A percentile compares a stretch with the other conserved stretches of the same genome.
Conservation (phyloP, 805 yeast species). For the Lachancea fermentati region DNA sequence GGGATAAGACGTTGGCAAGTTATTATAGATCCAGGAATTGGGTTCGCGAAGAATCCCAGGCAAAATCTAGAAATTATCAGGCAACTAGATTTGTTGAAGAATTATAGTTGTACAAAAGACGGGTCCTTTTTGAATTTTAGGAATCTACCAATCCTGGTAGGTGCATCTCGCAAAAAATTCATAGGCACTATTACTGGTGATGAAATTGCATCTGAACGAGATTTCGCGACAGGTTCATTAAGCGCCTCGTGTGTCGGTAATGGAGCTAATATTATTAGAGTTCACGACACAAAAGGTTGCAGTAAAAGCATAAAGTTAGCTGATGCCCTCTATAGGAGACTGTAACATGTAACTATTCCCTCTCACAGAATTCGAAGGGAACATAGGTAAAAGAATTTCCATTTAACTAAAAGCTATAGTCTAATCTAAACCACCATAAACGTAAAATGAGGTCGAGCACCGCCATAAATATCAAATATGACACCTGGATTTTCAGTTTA, state of each 20-base stretch:
- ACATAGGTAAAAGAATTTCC: not conserved
- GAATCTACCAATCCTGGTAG: constrained; percentile 63
- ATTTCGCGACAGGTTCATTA: constrained; percentile 70
- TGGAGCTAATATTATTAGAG: constrained; percentile 77
- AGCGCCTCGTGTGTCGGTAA: constrained; percentile 67
- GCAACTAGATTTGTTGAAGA: constrained; percentile 41
- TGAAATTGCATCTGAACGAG: constrained; percentile 52
- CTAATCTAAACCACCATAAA: constrained; percentile 7
- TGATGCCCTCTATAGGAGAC: constrained; percentile 47
- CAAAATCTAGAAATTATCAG: constrained; percentile 68
- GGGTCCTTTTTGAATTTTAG: constrained; percentile 28
- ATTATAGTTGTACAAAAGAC: constrained; percentile 35
- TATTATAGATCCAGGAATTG: constrained; percentile 90
- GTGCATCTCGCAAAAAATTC: constrained; percentile 85
- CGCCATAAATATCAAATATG: not conserved
- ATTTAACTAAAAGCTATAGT: constrained; percentile 1
- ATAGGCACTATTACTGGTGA: constrained; percentile 69
- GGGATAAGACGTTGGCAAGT: constrained; percentile 90
- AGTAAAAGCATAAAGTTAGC: constrained; percentile 52
- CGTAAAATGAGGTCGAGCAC: constrained; percentile 2
- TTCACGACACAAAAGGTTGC: constrained; percentile 72
- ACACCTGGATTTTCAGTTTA: constrained; percentile 5
- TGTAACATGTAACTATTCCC: not conserved
- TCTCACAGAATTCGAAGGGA: not conserved
- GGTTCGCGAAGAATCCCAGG: constrained; percentile 78